Conservation (phyloP, 768 basidiomycete genomes). For the Mycena belliarum region DNA sequence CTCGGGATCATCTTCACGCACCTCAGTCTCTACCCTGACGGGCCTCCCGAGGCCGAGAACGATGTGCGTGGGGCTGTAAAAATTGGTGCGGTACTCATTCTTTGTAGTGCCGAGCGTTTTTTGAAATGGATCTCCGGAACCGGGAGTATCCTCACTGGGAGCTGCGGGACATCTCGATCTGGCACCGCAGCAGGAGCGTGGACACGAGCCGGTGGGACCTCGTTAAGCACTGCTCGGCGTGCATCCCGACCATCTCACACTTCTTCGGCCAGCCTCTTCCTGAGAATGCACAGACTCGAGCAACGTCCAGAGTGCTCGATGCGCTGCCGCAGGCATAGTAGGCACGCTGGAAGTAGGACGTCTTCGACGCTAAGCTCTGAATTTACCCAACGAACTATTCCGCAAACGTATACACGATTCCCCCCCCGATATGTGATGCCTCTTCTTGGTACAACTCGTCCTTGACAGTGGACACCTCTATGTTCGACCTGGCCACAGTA, state of each 20-base stretch:
- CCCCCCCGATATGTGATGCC: no score
- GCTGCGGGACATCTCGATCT: conserved; percentile 10
- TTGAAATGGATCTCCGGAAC: not conserved
- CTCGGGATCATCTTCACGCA: conserved; percentile 11
- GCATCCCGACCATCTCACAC: not conserved
- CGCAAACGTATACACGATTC: no score
- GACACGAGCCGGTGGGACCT: conserved; percentile 16
- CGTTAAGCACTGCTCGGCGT: not conserved
- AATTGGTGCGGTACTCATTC: no score
- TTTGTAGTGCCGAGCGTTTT: not conserved
- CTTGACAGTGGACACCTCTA: no score
- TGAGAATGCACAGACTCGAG: not conserved
- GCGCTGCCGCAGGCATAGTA: not conserved
- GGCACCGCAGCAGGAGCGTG: conserved; percentile 7
- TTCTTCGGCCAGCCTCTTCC: not conserved
- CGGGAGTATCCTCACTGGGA: conserved; percentile 2
- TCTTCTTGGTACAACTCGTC: no score
- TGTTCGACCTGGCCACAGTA: no score
- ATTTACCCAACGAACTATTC: no score
- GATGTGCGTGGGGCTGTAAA: not conserved
- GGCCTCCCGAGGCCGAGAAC: not conserved
- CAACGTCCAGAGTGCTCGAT: not conserved
- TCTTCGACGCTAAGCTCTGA: no score
- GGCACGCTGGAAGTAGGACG: not conserved
- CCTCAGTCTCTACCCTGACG: conserved; percentile 4